Percentiles rank a stretch among this genome's conserved stretches.
Evolutionary conservation across 441 rosid species (phyloP).

Genomic region (Populus hybrid): DNA sequence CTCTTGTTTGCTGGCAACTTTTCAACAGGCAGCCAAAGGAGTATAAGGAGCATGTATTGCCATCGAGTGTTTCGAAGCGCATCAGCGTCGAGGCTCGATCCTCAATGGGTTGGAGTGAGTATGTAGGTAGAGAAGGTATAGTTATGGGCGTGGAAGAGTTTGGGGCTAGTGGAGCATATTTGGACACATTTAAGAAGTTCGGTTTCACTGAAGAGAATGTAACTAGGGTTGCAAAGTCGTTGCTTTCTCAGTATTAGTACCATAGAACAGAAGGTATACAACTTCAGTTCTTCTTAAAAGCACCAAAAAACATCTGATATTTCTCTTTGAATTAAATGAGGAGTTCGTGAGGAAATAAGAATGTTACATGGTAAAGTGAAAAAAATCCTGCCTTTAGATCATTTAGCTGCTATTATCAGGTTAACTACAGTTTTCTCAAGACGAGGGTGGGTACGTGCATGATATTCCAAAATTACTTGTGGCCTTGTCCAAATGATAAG

Average conservation of each 20-base stretch:
- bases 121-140: slow-evolving; percentile 26
- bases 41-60: slow-evolving; percentile 29
- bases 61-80: slow-evolving; percentile 11
- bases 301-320: too few species aligned
- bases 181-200: slow-evolving; percentile 29
- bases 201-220: slow-evolving; percentile 32
- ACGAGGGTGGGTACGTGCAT: background rate
- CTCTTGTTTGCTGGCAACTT: slow-evolving; percentile 31
- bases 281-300: too few species aligned
- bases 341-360: background rate
- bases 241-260: slow-evolving; percentile 14
- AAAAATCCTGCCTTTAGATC: background rate
- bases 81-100: slow-evolving; percentile 34
- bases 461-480: background rate
- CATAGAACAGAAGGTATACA: background rate
- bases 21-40: slow-evolving; percentile 24
- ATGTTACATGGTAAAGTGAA: background rate
- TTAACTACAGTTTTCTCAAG: background rate
- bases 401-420: background rate
- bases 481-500: too few species aligned
- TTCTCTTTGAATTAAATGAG: background rate
- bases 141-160: slow-evolving; percentile 31
- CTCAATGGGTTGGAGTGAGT: slow-evolving; percentile 30
- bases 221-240: slow-evolving; percentile 22
- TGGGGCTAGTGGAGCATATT: slow-evolving; percentile 32